Evolutionary conservation across 2,329 filamentous ascomycete genomes (phyloP).

Genomic region (Fusarium poae): DNA sequence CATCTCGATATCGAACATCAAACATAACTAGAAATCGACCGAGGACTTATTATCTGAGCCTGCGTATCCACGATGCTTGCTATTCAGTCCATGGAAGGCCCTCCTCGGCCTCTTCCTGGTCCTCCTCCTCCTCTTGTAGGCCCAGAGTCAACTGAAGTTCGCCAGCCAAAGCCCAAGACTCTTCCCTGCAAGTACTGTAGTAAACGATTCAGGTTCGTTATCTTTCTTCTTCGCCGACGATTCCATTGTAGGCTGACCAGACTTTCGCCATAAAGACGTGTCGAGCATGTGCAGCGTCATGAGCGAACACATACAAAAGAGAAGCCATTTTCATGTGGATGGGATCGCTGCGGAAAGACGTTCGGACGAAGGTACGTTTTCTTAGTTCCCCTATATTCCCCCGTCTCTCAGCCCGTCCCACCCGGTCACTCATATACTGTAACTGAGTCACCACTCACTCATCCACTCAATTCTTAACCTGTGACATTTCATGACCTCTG

Average conservation of each 20-base stretch:
- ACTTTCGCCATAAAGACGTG: constrained; percentile 60
- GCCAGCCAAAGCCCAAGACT: constrained; percentile 71
- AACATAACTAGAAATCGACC: constrained; percentile 17
- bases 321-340: constrained; percentile 72
- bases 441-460: constrained; percentile 31
- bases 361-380: constrained; percentile 71
- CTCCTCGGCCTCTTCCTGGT: constrained; percentile 51
- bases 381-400: constrained; percentile 41
- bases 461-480: constrained; percentile 24
- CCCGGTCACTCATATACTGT: constrained; percentile 33
- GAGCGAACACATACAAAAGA: constrained; percentile 75
- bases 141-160: constrained; percentile 64
- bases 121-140: constrained; percentile 46
- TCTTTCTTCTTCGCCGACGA: constrained; percentile 23
- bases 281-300: constrained; percentile 74
- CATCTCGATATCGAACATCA: constrained; percentile 29
- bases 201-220: constrained; percentile 70
- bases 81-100: constrained; percentile 65
- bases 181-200: constrained; percentile 73
- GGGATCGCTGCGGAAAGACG: constrained; percentile 71
- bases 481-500: constrained; percentile 10
- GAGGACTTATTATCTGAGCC: constrained; percentile 35
- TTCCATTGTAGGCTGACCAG: constrained; percentile 37
- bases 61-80: constrained; percentile 62
- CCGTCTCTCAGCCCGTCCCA: constrained; percentile 38